Base-by-base conservation (phyloP, 495 filamentous ascomycete genomes). In the Penicillium goetzii region DNA sequence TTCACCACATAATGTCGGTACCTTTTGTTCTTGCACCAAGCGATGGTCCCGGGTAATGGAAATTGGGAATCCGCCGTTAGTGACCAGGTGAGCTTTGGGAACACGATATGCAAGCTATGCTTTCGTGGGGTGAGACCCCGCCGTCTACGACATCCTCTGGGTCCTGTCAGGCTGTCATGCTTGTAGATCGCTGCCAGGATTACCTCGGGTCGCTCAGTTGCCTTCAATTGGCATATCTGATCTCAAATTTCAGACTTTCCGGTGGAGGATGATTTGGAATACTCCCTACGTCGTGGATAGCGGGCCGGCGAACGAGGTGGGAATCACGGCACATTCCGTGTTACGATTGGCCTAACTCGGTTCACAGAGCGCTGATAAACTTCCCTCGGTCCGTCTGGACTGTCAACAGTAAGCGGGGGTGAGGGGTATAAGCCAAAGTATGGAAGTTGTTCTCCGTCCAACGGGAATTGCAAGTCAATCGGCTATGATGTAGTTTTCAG, bases 1-100 rank as follows among this genome's bases (percentile, higher is more conserved):
- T 21, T 11, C 28, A 55, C 6, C 17, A 15, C 11, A 28, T 8
- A 17, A 30, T 51, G 11, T 21, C 58, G 45, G 58, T 52, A 45
- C 32, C 58, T 56, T 61, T n/a, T 61, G 36, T 15, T 23, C 32
- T 57, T 58, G 56, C 41, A 59, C 51, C 4, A 51, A n/a, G 33
- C 10, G 23, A 19, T 8, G 23, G n/a, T 50, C 19, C 30, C 45
- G 45, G 33, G n/a, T 26, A 10, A 38, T 23, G 30, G 19, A 6
- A 12, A 25, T 52, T 12, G 43, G 19, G 45, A 45, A 59, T 51
- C 58, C 10, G 19, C 11, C 30, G 32, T 59, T 59, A 19, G 17
- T 33, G 58, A 40, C 23, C 47, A 28, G 11, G 58, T 38, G 43
- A 23, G 15, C 47, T 51, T 30, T 23, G n/a, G 34, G 45, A 50